phyloP scores from a whole-genome alignment of 768 basidiomycete genomes.

The Suillus subluteus region DNA sequence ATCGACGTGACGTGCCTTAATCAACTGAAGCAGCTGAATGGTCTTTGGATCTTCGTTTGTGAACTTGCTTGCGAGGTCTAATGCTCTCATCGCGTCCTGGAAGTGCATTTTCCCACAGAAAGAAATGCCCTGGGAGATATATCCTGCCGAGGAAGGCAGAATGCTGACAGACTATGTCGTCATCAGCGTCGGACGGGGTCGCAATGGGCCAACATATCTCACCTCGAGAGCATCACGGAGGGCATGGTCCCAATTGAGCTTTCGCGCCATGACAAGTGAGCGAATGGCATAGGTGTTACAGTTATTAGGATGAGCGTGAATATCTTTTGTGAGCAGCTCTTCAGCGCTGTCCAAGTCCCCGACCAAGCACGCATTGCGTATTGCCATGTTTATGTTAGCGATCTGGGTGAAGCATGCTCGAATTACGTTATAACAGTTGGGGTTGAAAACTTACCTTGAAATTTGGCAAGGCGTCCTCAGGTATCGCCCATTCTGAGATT shows the following conservation, averaged over 20 bases:
- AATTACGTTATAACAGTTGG: neutral
- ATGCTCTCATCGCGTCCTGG: neutral
- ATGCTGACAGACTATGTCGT: neutral
- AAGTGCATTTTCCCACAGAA: neutral
- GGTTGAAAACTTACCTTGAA: neutral
- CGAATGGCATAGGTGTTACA: neutral
- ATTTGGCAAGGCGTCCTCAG: neutral
- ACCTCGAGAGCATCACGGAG: neutral
- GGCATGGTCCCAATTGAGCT: neutral
- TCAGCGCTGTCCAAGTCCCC: neutral
- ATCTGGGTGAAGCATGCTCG: neutral
- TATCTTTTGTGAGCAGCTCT: neutral
- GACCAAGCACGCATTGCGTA: neutral
- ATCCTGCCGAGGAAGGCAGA: neutral
- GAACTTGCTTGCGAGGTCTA: neutral
- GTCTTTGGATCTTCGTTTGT: neutral
- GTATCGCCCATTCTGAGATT: neutral
- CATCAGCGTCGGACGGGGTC: neutral
- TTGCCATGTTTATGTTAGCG: fast-evolving
- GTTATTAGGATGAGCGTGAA: neutral
- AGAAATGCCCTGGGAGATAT: neutral
- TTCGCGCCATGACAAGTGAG: neutral
- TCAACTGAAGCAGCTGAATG: neutral
- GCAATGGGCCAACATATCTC: neutral
- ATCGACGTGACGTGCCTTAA: neutral